These are phyloP conservation scores for Kuraishia floccosa DNA, from an alignment of 805 yeast species.

Conservation along the genomic window DNA sequence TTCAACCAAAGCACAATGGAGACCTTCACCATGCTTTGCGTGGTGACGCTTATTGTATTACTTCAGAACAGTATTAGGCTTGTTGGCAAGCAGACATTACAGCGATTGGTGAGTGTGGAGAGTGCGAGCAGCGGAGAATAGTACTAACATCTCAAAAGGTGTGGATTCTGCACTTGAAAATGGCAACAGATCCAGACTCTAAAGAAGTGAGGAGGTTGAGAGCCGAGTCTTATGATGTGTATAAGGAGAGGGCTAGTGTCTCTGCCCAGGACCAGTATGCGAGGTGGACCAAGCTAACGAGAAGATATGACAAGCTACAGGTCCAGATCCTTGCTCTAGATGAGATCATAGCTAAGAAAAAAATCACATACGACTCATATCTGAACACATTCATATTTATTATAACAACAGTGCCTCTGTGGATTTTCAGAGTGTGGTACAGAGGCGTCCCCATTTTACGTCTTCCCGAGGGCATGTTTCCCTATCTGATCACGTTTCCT, in stretches of 20 bases:
- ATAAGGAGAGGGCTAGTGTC: conserved; percentile 43
- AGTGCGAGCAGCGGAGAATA: no score
- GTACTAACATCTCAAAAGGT: conserved; percentile 4
- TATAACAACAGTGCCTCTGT: conserved; percentile 32
- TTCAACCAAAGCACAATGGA: no score
- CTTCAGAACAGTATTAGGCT: no score
- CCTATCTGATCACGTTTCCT: conserved; percentile 39
- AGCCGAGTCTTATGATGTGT: conserved; percentile 31
- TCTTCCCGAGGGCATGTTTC: conserved; percentile 48
- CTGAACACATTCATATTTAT: conserved; percentile 24
- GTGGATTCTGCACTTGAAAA: conserved; percentile 8
- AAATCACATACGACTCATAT: conserved; percentile 19
- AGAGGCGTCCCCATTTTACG: conserved; percentile 44
- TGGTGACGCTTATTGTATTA: no score
- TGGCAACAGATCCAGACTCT: conserved; percentile 22
- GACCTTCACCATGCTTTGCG: no score
- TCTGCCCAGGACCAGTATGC: conserved; percentile 94
- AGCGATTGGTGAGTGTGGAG: no score
- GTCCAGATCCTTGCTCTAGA: conserved; percentile 36
- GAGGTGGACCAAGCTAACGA: conserved; percentile 85
- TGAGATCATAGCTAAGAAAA: conserved; percentile 22
- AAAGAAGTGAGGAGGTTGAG: conserved; percentile 20
- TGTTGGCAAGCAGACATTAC: no score
- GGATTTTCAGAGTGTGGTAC: conserved; percentile 38
- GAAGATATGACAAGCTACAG: conserved; percentile 50